A percentile compares a stretch with the other conserved stretches of the same genome.
phyloP scores from a whole-genome alignment of 1,139 yeast species.

The Nadsonia starkeyi-henricii region DNA sequence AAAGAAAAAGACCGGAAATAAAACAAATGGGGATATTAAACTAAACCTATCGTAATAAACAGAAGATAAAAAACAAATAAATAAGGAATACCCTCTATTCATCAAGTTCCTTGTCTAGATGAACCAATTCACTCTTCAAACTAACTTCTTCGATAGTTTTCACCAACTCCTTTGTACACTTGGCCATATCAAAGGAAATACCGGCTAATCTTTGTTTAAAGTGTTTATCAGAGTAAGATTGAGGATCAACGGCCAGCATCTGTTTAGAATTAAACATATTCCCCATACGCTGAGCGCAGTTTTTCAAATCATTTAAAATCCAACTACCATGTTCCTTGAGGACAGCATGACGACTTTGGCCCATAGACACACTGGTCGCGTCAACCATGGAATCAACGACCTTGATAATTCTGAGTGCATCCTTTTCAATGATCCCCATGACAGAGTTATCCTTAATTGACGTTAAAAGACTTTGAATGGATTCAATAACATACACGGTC shows the following conservation, averaged over 20 bases:
- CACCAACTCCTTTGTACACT: slow-evolving; percentile 88
- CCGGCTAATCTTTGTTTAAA: slow-evolving; percentile 91
- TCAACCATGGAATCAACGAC: slow-evolving; percentile 82
- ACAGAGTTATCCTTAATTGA: slow-evolving; percentile 42
- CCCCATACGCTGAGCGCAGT: slow-evolving; percentile 63
- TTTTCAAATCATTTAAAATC: slow-evolving; percentile 76
- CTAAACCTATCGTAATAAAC: too few relatives aligned
- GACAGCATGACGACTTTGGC: slow-evolving; percentile 61
- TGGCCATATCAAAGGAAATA: slow-evolving; percentile 88
- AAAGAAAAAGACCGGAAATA: too few relatives aligned
- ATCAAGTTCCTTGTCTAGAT: slow-evolving; percentile 15
- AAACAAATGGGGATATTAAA: too few relatives aligned
- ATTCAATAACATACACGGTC: slow-evolving; percentile 80
- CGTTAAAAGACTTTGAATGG: slow-evolving; percentile 64
- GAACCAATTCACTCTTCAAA: slow-evolving; percentile 59
- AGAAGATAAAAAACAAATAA: too few relatives aligned
- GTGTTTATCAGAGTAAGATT: slow-evolving; percentile 63
- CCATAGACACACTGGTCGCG: slow-evolving; percentile 81
- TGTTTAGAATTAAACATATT: slow-evolving; percentile 20
- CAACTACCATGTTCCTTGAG: slow-evolving; percentile 84
- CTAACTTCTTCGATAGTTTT: slow-evolving; percentile 93
- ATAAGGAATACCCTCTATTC: slow-evolving; percentile 4
- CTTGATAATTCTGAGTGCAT: slow-evolving; percentile 57
- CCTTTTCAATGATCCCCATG: slow-evolving; percentile 56
- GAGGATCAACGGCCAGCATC: slow-evolving; percentile 30